Conservation (phyloP, 139 green algal species). For the Haematococcus lacustris region DNA sequence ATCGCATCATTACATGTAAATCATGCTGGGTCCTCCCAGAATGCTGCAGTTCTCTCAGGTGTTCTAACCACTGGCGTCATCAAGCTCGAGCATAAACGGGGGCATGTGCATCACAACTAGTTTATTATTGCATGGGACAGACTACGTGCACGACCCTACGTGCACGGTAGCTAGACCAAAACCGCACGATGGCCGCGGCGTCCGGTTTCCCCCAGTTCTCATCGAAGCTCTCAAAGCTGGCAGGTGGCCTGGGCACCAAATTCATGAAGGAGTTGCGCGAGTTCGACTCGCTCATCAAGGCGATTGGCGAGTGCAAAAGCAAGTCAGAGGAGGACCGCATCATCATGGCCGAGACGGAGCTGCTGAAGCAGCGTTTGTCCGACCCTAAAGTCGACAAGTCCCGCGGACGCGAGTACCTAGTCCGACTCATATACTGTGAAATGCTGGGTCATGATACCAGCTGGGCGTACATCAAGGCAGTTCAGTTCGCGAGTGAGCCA, state of each 20-base stretch:
- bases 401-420: constrained; percentile 72
- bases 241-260: not conserved
- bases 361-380: constrained; percentile 62
- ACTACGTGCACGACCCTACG: too few species aligned
- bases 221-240: too few species aligned
- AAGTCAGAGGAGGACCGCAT: constrained; percentile 69
- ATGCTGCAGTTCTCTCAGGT: too few species aligned
- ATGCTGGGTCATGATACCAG: constrained; percentile 95
- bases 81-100: too few species aligned
- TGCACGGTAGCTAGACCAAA: too few species aligned
- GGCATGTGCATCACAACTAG: too few species aligned
- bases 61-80: too few species aligned
- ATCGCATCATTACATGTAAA: too few species aligned
- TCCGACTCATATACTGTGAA: constrained; percentile 94
- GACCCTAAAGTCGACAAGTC: constrained; percentile 69
- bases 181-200: too few species aligned
- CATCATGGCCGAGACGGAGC: constrained; percentile 76
- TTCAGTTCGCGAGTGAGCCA: constrained; percentile 51
- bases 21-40: too few species aligned
- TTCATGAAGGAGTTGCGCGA: constrained; percentile 12
- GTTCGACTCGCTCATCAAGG: constrained; percentile 30
- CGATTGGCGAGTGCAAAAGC: constrained; percentile 59
- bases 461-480: constrained; percentile 70
- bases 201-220: too few species aligned
- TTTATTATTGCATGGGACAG: too few species aligned